Base-by-base conservation (phyloP, 2,329 filamentous ascomycete genomes). In the Catunica adiposa region DNA sequence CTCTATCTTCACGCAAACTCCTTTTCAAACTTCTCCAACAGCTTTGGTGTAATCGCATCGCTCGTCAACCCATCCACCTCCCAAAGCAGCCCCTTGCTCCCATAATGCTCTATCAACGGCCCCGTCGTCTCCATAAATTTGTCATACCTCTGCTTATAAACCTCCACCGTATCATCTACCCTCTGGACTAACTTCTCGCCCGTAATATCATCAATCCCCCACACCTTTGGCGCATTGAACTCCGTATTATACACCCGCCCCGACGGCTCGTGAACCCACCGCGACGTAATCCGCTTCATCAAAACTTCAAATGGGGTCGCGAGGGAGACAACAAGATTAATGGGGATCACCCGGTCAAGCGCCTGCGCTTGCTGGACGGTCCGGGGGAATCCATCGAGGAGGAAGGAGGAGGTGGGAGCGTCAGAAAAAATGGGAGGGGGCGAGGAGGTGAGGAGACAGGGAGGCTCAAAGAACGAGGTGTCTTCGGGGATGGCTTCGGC, bases 361-460 rank as follows among this genome's bases (percentile, higher is more conserved):
- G 82, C 82, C 44, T 71, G 68, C 26, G 89, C 92, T 69, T 98
- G 92, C 2, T 73, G 66, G 0, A 86, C 84, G 5, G 87, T 98
- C 61, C 92, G 84, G 1, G 92, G 92, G 69, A 97, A 98, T 15
- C 92, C 92, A 66, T 98, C 92, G 54, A 98, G 83, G 61, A 98
- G 85, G 68, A 96, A 97, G 0, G 89, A 95, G 7, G 89, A 88
- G 0, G 80, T 73, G 0, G 89, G 85, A 60, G 84, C 77, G 44
- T 92, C 77, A 51, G 82, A 80, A 48, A 75, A 72, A 55, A 69
- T 68, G 29, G 69, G 69, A 69, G 64, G 52, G 66, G 64, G 25
- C 68, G 68, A 34, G 68, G 66, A 63, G 17, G 71, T 66, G 53
- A 72, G 66, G 31, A 53, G 51, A 29, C 44, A 58, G 15, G 53